Evolutionary conservation across 1,139 yeast species (phyloP).

Genomic region (Saccharomyces hybrid): DNA sequence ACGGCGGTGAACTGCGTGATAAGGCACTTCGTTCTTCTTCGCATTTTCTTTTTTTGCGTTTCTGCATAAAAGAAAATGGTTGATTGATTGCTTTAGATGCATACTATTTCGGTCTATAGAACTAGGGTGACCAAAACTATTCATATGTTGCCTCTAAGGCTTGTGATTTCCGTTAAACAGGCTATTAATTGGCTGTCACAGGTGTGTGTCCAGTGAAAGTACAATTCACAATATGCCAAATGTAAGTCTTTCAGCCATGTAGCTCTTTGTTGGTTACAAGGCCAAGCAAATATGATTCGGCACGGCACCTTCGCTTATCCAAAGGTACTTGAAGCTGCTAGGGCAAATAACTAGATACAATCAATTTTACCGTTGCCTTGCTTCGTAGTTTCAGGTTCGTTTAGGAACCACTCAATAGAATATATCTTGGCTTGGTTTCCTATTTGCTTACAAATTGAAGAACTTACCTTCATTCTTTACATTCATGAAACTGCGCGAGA

Average conservation of each 20-base stretch:
- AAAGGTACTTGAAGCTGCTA: background rate
- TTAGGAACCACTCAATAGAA: background rate
- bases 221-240: background rate
- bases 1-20: background rate
- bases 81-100: background rate
- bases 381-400: background rate
- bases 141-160: background rate
- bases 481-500: background rate
- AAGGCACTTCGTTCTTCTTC: background rate
- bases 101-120: background rate
- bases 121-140: background rate
- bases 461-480: background rate
- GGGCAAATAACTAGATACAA: background rate
- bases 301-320: background rate
- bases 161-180: background rate
- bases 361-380: background rate
- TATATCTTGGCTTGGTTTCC: background rate
- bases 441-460: background rate
- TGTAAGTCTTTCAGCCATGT: background rate
- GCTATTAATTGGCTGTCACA: background rate
- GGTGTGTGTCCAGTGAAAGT: background rate
- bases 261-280: background rate
- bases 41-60: background rate
- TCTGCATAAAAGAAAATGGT: background rate
- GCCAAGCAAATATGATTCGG: background rate